Percentiles rank a stretch among this genome's conserved stretches.
Evolutionary conservation across 2,329 filamentous ascomycete genomes (phyloP).

Genomic region (Neofusicoccum laricinum): DNA sequence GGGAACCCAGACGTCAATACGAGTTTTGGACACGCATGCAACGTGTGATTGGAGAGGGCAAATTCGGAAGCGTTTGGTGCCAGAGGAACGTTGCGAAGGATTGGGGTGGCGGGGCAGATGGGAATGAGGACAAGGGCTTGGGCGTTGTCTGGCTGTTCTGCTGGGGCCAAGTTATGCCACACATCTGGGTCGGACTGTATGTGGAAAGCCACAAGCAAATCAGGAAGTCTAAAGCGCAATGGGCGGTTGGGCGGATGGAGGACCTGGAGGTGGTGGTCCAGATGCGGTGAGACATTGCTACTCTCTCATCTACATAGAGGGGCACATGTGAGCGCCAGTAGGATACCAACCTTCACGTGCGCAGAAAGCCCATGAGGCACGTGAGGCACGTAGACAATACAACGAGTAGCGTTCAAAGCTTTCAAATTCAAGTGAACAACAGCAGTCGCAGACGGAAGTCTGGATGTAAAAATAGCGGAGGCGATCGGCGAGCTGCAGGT

Average conservation of each 20-base stretch:
- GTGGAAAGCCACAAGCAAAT: conserved; percentile 9
- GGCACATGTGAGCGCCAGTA: too few relatives aligned
- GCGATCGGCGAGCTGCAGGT: neutral
- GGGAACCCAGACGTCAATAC: conserved; percentile 49
- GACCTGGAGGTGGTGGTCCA: conserved; percentile 55
- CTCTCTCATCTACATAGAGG: too few relatives aligned
- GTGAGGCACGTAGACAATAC: neutral
- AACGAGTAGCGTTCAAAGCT: neutral
- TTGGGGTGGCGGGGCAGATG: conserved; percentile 43
- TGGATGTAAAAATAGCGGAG: neutral
- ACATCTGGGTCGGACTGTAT: conserved; percentile 57
- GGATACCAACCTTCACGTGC: neutral
- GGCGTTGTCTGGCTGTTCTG: conserved; percentile 65
- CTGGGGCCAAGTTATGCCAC: conserved; percentile 70
- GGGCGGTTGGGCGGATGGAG: conserved; percentile 28
- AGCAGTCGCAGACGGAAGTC: neutral
- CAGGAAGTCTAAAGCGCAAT: neutral
- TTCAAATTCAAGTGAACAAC: neutral
- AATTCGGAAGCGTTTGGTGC: conserved; percentile 57
- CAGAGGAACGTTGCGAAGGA: conserved; percentile 5
- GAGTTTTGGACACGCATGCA: conserved; percentile 62
- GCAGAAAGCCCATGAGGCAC: neutral
- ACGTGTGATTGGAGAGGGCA: conserved; percentile 57
- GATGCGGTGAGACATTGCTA: conserved; percentile 37
- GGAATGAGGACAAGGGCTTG: conserved; percentile 19